These are phyloP conservation scores for Sporobolomyces roseus DNA, from an alignment of 768 basidiomycete species.

Conservation along the genomic window DNA sequence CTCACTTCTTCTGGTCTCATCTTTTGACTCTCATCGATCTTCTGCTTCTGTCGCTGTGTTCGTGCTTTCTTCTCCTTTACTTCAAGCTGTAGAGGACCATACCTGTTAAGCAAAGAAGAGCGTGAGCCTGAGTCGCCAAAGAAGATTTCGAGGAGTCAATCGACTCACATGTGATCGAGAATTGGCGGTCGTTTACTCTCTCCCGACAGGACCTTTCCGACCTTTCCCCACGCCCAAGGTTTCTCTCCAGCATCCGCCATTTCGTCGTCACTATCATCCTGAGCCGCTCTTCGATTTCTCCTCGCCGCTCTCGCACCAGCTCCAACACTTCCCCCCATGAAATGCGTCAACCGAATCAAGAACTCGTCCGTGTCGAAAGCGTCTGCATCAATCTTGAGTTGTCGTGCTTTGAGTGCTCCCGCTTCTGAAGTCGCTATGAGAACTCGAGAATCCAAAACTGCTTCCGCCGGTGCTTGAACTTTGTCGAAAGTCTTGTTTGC, in stretches of 20 bases:
- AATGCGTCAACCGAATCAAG: slow-evolving; percentile 65
- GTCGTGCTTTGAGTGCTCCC: slow-evolving; percentile 80
- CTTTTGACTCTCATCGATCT: slow-evolving; percentile 66
- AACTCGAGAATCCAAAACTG: slow-evolving; percentile 80
- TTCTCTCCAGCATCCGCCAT: slow-evolving; percentile 45
- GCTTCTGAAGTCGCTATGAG: slow-evolving; percentile 72
- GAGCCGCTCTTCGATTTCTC: slow-evolving; percentile 51
- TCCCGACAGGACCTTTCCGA: slow-evolving; percentile 77
- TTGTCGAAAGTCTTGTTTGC: slow-evolving; percentile 41
- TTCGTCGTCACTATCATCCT: slow-evolving; percentile 54
- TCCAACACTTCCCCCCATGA: slow-evolving; percentile 66
- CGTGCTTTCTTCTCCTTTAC: slow-evolving; percentile 41
- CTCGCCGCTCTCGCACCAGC: neutral
- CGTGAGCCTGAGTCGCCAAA: too few relatives aligned
- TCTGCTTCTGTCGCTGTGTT: slow-evolving; percentile 55
- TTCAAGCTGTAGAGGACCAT: slow-evolving; percentile 82
- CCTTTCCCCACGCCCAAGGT: slow-evolving; percentile 62
- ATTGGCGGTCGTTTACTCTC: slow-evolving; percentile 74
- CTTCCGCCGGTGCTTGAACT: slow-evolving; percentile 81
- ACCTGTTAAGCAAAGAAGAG: slow-evolving; percentile 54
- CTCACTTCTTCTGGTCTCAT: slow-evolving; percentile 65
- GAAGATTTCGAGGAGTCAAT: neutral
- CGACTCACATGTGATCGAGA: slow-evolving; percentile 78
- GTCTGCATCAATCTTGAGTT: slow-evolving; percentile 79
- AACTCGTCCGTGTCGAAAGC: slow-evolving; percentile 93